Evolutionary conservation across 176 grass and related monocot species (phyloP).

Genomic region (Stipa capillata): DNA sequence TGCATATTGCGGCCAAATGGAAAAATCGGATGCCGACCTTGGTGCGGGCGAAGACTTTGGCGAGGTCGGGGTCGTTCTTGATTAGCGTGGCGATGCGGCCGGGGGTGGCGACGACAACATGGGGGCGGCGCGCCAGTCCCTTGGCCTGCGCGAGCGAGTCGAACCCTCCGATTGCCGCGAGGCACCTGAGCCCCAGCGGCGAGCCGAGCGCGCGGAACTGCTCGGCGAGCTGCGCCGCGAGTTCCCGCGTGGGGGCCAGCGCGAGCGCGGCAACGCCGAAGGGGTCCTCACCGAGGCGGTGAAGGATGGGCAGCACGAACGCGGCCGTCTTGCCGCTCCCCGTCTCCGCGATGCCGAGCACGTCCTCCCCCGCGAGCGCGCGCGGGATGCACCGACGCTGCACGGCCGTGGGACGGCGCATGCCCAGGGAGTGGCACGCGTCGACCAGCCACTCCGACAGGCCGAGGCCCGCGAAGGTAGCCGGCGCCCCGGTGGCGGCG

Average conservation of each 20-base stretch:
- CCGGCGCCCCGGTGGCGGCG: neutral
- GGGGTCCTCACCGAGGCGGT: slow-evolving; percentile 66
- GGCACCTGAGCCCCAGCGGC: slow-evolving; percentile 61
- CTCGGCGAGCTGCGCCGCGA: slow-evolving; percentile 79
- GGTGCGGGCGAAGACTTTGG: slow-evolving; percentile 66
- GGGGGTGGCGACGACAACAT: slow-evolving; percentile 79
- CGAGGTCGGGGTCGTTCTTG: slow-evolving; percentile 55
- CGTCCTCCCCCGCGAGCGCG: slow-evolving; percentile 65
- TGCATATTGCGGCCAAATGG: neutral
- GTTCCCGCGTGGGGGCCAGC: slow-evolving; percentile 70
- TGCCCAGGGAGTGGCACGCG: slow-evolving; percentile 52
- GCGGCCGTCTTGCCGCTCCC: slow-evolving; percentile 91
- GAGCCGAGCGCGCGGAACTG: slow-evolving; percentile 91
- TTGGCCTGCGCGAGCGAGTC: slow-evolving; percentile 72
- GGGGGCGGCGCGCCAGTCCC: slow-evolving; percentile 56
- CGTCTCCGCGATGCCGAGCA: slow-evolving; percentile 79
- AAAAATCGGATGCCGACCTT: slow-evolving; percentile 30
- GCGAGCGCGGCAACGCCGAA: slow-evolving; percentile 78
- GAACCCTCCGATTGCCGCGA: slow-evolving; percentile 77
- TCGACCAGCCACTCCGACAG: slow-evolving; percentile 67
- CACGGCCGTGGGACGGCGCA: slow-evolving; percentile 56
- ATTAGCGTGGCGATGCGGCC: slow-evolving; percentile 81
- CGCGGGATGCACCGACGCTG: slow-evolving; percentile 81
- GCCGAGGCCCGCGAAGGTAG: slow-evolving; percentile 64
- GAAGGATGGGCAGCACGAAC: slow-evolving; percentile 79